These are phyloP conservation scores for Amylostereum areolatum DNA, from an alignment of 1,284 basidiomycete genomes.

Conservation along the genomic window DNA sequence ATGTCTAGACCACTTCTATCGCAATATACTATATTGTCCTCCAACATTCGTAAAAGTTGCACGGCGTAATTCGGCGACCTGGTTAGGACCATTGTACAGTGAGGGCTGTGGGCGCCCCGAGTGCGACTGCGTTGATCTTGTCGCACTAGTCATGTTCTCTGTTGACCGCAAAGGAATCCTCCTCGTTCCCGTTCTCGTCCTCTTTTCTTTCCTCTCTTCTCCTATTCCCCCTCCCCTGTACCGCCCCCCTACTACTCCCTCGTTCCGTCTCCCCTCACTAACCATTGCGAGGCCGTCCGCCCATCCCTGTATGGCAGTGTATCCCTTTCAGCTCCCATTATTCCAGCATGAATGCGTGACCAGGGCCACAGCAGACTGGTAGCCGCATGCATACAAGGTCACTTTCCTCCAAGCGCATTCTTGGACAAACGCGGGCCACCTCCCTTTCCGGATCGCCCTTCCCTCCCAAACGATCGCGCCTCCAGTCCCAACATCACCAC, in stretches of 20 bases:
- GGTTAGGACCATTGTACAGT: too few species aligned
- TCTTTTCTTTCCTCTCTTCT: not conserved
- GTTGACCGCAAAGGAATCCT: not conserved
- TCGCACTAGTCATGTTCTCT: too few species aligned
- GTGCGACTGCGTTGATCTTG: too few species aligned
- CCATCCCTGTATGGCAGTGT: slow-evolving; percentile 17
- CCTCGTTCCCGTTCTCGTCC: not conserved
- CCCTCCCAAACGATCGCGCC: slow-evolving; percentile 5
- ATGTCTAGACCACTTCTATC: too few species aligned
- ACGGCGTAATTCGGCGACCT: too few species aligned
- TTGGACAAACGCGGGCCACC: not conserved
- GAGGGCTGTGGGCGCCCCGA: too few species aligned
- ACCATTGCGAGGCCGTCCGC: slow-evolving; percentile 46
- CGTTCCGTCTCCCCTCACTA: slow-evolving; percentile 41
- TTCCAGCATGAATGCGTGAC: slow-evolving; percentile 14
- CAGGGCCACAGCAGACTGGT: too few species aligned
- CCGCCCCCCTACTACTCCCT: slow-evolving; percentile 37
- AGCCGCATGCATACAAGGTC: slow-evolving; percentile 11
- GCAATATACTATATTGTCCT: too few species aligned
- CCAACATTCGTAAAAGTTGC: too few species aligned
- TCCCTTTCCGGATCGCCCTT: not conserved
- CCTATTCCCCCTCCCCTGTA: slow-evolving; percentile 35
- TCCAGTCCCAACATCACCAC: slow-evolving; percentile 40
- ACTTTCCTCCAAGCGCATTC: too few species aligned
- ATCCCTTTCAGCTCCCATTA: slow-evolving; percentile 15